A percentile compares a stretch with the other conserved stretches of the same genome.
Conservation (phyloP, 331 rosid genomes). For the Pyrus hybrid region DNA sequence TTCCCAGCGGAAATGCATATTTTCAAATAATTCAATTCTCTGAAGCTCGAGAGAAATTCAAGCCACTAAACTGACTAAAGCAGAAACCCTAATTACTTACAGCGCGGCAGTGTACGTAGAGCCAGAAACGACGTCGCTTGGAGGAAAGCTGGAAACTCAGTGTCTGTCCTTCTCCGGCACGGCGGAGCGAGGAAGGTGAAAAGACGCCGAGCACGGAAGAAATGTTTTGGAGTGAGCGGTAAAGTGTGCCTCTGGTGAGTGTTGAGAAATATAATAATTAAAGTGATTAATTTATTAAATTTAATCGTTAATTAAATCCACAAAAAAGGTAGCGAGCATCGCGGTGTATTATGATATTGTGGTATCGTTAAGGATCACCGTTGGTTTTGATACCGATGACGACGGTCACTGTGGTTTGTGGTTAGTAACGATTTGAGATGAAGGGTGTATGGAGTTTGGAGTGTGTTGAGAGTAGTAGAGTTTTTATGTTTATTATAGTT, state of each 20-base stretch:
- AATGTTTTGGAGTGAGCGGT: neutral
- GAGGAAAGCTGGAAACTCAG: constrained; percentile 6
- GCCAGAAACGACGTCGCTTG: constrained; percentile 8
- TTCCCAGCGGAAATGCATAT: neutral
- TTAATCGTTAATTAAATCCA: neutral
- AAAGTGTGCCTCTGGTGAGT: neutral
- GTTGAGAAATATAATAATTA: neutral
- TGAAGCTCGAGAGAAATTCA: neutral
- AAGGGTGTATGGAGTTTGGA: neutral
- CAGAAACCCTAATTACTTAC: constrained; percentile 14
- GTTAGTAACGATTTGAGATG: neutral
- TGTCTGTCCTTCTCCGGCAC: neutral
- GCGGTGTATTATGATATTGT: neutral
- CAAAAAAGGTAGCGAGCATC: neutral
- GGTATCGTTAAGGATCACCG: neutral
- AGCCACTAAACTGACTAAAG: neutral
- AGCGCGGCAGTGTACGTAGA: neutral
- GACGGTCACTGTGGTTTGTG: neutral
- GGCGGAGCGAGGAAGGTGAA: constrained; percentile 26
- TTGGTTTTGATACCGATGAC: neutral
- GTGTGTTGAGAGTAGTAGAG: neutral
- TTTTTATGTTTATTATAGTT: neutral
- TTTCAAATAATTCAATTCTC: neutral
- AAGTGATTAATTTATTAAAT: constrained; percentile 10
- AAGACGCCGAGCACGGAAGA: constrained; percentile 6